Evolutionary conservation across 2,329 filamentous ascomycete species (phyloP), one percentile per base, ranked within the genome.

Genomic region (Penicillium nordicum): DNA sequence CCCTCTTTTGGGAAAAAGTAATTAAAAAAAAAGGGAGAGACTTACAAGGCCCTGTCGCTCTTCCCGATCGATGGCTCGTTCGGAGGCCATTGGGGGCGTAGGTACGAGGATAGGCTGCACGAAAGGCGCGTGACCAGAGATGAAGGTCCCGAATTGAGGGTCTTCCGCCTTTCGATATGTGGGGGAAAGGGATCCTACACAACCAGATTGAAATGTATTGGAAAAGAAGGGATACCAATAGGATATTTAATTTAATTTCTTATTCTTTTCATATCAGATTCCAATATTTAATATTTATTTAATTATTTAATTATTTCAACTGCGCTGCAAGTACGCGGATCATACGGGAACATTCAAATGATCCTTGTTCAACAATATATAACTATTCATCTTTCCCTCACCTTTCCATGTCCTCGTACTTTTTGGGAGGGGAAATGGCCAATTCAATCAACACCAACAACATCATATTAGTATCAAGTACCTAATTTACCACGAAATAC

Each of bases 41-140:
- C 76, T 72, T 66, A 80, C 78, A 71, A 81, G 69, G 62, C 76
- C 79, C 57, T 77, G 72, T 67, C 75, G 73, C 71, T 81, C 78
- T 69, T 80, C 79, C 65, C 72, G 69, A 62, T 81, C 78, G 62
- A 80, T 74, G 48, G 75, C 72, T 67, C 75, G 76, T 63, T 79
- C 76, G 51, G 72, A 70, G 61, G 73, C 66, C 69, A 76, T 76
- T 72, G 75, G 72, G 76, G 73, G 53, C 74, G 76, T 62, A 80
- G 72, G 64, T 78, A 78, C 59, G 76, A 79, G 63, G 77, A 75
- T 59, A 76, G 34, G 78, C 69, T 79, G 75, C 64, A 80, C 75
- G 65, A 78, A 79, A 65, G 67, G 72, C 72, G 78, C 77, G 72
- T 79, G 76, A 76, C 72, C 70, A 57, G 59, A 61, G 53, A 48